These are phyloP conservation scores for Cryphonectria japonica DNA, from an alignment of 2,329 filamentous ascomycete genomes.

Conservation along the genomic window DNA sequence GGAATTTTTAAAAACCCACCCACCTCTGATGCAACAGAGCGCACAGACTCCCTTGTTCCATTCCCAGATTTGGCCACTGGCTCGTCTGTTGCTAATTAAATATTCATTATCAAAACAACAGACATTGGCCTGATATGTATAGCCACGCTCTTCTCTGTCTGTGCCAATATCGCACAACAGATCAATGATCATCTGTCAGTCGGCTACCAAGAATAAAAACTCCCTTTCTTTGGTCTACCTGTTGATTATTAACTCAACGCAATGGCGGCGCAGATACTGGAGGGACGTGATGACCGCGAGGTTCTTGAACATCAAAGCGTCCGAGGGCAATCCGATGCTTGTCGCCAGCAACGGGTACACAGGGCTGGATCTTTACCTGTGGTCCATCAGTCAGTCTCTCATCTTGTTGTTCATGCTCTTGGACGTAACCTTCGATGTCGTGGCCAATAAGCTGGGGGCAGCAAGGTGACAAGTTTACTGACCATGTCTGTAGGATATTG, in stretches of 20 bases:
- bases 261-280: conserved; percentile 10
- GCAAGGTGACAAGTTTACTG: neutral
- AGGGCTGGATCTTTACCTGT: conserved; percentile 18
- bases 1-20: neutral
- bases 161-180: conserved; percentile 15
- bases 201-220: neutral
- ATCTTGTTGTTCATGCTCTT: neutral
- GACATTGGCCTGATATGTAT: conserved; percentile 21
- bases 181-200: conserved; percentile 20
- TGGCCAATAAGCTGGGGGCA: neutral
- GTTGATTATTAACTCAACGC: too few relatives aligned
- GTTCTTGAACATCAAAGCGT: conserved; percentile 11
- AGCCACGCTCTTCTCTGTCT: conserved; percentile 8
- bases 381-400: conserved; percentile 14
- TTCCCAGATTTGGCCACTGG: neutral
- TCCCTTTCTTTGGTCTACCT: neutral
- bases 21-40: neutral
- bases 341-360: conserved; percentile 5
- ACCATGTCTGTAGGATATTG: conserved; percentile 7
- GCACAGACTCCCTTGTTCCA: neutral
- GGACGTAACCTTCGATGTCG: neutral
- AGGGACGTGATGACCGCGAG: conserved; percentile 12
- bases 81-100: neutral
- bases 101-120: neutral
- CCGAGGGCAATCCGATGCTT: conserved; percentile 13